Evolutionary conservation across 1,139 yeast genomes (phyloP), one percentile per base, ranked within the genome.

Genomic region (Kluyveromyces sp.): DNA sequence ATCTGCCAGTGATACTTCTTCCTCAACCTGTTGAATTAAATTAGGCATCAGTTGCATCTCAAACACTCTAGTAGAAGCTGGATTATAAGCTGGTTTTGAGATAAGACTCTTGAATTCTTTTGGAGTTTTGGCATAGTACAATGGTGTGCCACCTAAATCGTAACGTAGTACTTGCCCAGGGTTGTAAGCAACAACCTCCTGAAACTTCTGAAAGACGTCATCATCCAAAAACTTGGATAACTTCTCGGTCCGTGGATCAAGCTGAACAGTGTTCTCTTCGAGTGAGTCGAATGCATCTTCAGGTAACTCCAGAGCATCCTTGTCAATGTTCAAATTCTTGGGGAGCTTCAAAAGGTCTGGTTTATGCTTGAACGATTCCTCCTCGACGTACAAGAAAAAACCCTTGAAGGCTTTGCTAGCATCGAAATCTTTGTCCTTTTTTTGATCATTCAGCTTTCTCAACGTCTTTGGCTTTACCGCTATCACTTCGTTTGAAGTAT

Each of bases 1-100:
- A 35, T 78, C 78, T 9, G 73, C 63, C 20, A 80, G 71, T 39
- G 68, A 67, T 7, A 36, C 69, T 63, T 33, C 60, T 60, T 68
- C 70, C 60, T 92, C 97, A 40, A 92, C 71, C 54, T 86, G 92
- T 50, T 86, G 70, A 43, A 92, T 89, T 43, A 89, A 78, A 61
- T 86, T 86, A 4, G 98, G 98, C 97, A 92, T 89, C 45, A 92
- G 65, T 61, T 92, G 98, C 45, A 89, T 67, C 63, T 92, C 98
- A 55, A 87, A 84, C 18, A 74, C 74, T 50, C 95, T 73, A 6
- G 54, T 49, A 1, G 82, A 74, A 0, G 82, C 72, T 1, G 92
- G 89, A 52, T 83, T 77, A 53, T 66, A 75, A 0, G 73, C 70
- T 6, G 65, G 59, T 22, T 61, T 48, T 33, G 64, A 52, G 11